Conservation (phyloP, 306 rosid genomes). For the Lotus japonicus region DNA sequence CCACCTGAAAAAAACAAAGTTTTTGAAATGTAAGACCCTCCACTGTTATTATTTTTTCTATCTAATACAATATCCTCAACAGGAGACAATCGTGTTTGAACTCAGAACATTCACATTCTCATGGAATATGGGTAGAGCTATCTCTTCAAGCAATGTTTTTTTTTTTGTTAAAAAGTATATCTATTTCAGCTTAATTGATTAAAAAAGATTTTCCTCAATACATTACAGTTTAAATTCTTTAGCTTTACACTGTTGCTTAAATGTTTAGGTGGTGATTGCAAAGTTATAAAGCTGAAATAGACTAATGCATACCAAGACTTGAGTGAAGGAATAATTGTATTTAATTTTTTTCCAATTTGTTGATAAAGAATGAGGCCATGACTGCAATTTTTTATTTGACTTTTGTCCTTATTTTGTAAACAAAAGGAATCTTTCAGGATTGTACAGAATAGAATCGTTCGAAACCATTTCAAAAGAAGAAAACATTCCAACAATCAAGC, state of each 20-base stretch:
- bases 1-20: conserved; percentile 49
- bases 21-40: background rate
- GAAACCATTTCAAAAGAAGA: background rate
- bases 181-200: too few species aligned
- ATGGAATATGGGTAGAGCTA: background rate
- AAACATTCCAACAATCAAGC: background rate
- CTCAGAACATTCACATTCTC: too few species aligned
- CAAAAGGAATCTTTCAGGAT: conserved; percentile 6
- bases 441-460: background rate
- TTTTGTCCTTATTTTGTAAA: background rate
- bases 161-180: too few species aligned
- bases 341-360: background rate
- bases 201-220: too few species aligned
- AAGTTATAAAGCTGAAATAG: background rate
- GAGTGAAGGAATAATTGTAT: background rate
- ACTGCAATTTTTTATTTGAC: background rate
- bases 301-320: background rate
- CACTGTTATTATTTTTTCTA: background rate
- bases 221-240: background rate
- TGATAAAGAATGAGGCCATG: conserved; percentile 4
- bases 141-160: too few species aligned
- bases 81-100: too few species aligned
- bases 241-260: background rate
- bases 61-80: too few species aligned
- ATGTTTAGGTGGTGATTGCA: background rate